phyloP scores from a whole-genome alignment of 164 flowering plant genomes.

The Litsea cubeba region DNA sequence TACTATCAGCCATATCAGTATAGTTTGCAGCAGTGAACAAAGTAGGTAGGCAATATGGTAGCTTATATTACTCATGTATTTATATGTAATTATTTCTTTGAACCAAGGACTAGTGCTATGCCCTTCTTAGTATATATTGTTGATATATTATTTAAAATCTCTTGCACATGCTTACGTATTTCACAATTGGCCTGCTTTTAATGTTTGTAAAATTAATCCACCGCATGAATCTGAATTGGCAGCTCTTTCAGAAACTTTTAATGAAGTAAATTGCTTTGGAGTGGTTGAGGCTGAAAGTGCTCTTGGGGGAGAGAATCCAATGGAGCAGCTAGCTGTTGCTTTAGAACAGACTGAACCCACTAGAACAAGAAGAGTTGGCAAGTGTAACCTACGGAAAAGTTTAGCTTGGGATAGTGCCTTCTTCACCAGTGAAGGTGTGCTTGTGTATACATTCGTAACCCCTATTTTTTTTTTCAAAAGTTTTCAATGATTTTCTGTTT shows the following conservation, averaged over 20 bases:
- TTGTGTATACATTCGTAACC: not conserved
- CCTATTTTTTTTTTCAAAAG: not conserved
- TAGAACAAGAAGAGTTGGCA: conserved; percentile 30
- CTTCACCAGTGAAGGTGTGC: conserved; percentile 73
- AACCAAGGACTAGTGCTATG: no score
- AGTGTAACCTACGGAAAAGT: conserved; percentile 90
- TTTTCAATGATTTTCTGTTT: not conserved
- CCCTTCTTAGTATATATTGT: no score
- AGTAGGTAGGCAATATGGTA: no score
- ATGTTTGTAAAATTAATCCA: not conserved
- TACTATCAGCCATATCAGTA: no score
- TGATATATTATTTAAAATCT: no score
- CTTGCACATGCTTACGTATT: no score
- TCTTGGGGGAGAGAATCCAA: conserved; percentile 6
- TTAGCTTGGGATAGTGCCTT: conserved; percentile 98
- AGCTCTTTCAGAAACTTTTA: conserved; percentile 11
- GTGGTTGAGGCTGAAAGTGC: conserved; percentile 15
- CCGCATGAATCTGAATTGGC: not conserved
- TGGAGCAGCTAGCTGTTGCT: conserved; percentile 23
- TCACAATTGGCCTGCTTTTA: not conserved
- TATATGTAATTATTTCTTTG: not conserved
- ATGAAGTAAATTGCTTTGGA: conserved; percentile 14
- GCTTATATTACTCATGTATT: not conserved
- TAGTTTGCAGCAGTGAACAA: no score
- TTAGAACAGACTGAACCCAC: conserved; percentile 37